phyloP scores from a whole-genome alignment of 1,284 basidiomycete species.

The Puccinia hordei region DNA sequence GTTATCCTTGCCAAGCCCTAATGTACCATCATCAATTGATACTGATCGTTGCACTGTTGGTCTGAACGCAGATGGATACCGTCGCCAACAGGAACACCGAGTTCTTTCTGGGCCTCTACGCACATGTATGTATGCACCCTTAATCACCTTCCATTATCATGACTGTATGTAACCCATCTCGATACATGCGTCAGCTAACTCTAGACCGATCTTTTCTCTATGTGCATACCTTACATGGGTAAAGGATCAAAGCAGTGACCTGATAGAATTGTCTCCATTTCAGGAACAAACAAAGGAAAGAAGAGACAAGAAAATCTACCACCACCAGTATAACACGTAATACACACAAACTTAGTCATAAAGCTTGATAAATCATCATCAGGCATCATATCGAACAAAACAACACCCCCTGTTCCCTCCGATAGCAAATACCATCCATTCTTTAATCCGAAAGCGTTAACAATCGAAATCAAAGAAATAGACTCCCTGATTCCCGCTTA shows the following conservation, averaged over 20 bases:
- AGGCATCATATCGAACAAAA: background rate
- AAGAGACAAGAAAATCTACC: background rate
- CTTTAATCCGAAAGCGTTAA: background rate
- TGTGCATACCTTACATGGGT: too few relatives aligned
- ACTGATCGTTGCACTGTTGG: constrained; percentile 3
- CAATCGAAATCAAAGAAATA: background rate
- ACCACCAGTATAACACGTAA: background rate
- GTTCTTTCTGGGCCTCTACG: background rate
- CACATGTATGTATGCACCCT: constrained; percentile 1
- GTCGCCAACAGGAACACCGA: constrained; percentile 1
- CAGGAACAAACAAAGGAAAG: constrained; percentile 3
- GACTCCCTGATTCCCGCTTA: background rate
- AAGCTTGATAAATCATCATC: background rate
- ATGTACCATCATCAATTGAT: background rate
- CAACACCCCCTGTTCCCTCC: background rate
- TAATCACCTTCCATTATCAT: background rate
- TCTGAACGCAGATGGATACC: constrained; percentile 5
- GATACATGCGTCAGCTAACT: background rate
- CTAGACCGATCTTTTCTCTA: background rate
- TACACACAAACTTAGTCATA: too few relatives aligned
- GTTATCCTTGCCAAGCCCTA: too few relatives aligned
- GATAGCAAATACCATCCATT: background rate
- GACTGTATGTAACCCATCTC: too few relatives aligned
- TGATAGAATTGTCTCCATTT: background rate
- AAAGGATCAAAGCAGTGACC: background rate